Conservation (phyloP, 345 rosid species). For the Luvunga scandens region DNA sequence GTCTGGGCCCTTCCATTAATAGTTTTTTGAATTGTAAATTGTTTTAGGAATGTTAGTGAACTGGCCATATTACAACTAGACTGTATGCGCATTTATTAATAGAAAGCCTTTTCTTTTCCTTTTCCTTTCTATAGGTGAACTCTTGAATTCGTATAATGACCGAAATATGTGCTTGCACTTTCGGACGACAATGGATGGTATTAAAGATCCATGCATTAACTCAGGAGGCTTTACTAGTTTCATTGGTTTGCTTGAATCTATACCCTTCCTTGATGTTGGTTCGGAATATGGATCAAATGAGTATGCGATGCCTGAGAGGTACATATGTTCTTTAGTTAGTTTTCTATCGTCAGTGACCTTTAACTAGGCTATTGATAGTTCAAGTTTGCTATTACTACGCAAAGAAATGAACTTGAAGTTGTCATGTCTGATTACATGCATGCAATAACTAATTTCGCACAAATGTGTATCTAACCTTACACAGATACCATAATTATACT, state of each 20-base stretch:
- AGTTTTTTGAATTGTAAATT: not conserved
- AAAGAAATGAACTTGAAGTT: not conserved
- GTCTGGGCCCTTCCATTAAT: not conserved
- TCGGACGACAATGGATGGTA: constrained; percentile 48
- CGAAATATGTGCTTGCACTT: constrained; percentile 52
- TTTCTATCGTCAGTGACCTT: not conserved
- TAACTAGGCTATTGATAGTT: not conserved
- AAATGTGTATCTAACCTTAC: not conserved
- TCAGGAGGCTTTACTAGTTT: constrained; percentile 70
- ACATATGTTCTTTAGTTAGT: constrained; percentile 15
- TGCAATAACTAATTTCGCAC: not conserved
- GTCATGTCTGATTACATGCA: not conserved
- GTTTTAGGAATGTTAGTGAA: not conserved
- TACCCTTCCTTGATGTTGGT: constrained; percentile 67
- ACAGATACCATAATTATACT: not conserved
- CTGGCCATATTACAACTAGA: not conserved
- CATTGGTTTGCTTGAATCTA: constrained; percentile 81
- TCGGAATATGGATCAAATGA: constrained; percentile 59
- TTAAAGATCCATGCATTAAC: constrained; percentile 66
- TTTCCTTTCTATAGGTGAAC: constrained; percentile 38
- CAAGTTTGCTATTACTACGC: not conserved
- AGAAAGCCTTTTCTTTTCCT: not conserved
- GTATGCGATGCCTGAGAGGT: constrained; percentile 63
- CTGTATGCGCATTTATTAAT: not conserved
- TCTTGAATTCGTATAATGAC: constrained; percentile 38